phyloP scores from a whole-genome alignment of 2,329 filamentous ascomycete species.

The Hypoxylon sp. region DNA sequence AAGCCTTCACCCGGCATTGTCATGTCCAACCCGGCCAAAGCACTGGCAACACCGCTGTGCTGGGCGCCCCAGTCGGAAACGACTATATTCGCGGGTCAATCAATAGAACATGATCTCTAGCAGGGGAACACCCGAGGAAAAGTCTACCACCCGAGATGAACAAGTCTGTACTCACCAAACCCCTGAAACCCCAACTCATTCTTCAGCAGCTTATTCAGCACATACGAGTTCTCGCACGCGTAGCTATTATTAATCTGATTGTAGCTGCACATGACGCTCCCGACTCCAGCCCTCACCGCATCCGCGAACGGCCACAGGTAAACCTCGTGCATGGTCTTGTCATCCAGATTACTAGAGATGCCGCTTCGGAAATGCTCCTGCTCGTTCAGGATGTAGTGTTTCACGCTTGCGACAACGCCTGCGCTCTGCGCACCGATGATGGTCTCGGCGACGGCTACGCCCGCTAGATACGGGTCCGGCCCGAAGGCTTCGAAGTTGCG shows the following conservation, averaged over 20 bases:
- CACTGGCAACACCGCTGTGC: slow-evolving; percentile 69
- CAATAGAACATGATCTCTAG: background rate
- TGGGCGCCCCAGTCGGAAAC: slow-evolving; percentile 83
- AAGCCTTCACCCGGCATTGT: slow-evolving; percentile 59
- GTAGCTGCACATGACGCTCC: slow-evolving; percentile 77
- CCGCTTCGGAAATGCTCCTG: slow-evolving; percentile 61
- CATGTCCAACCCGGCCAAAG: slow-evolving; percentile 61
- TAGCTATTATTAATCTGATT: slow-evolving; percentile 86
- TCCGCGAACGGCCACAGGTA: slow-evolving; percentile 86
- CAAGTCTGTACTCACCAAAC: slow-evolving; percentile 67
- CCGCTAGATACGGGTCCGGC: slow-evolving; percentile 81
- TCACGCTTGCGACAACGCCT: slow-evolving; percentile 83
- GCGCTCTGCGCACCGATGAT: slow-evolving; percentile 83
- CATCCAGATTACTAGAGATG: slow-evolving; percentile 72
- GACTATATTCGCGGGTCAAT: slow-evolving; percentile 34
- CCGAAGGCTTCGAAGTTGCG: slow-evolving; percentile 80
- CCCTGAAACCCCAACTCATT: slow-evolving; percentile 85
- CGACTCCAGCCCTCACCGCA: slow-evolving; percentile 76
- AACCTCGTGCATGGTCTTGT: slow-evolving; percentile 80
- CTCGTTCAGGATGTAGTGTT: slow-evolving; percentile 79
- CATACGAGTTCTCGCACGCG: slow-evolving; percentile 81
- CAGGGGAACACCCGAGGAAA: background rate
- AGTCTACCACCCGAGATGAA: background rate
- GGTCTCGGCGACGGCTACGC: slow-evolving; percentile 78
- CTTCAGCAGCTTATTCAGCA: slow-evolving; percentile 82